Evolutionary conservation across 208 protist genomes (phyloP), one percentile per base, ranked within the genome.

Genomic region (Crithidia brevicula): DNA sequence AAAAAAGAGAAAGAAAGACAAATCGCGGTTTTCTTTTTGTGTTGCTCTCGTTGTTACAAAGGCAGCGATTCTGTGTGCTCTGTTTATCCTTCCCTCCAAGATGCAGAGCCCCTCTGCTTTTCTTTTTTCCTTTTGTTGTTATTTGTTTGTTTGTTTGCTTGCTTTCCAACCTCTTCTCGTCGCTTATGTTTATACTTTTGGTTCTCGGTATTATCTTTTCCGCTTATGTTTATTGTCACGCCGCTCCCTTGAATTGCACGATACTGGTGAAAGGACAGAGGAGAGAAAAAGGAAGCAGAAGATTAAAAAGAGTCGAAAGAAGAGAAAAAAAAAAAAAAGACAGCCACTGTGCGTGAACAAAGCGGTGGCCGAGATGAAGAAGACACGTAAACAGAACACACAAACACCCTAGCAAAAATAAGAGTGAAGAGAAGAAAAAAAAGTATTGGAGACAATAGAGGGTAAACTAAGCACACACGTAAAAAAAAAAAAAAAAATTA

Each of bases 301-400:
- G 15, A 40, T 40, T 40, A 7, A 7, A 40, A 40, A 16, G 36
- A 40, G 15, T 40, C 36, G 36, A 27, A 27, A 51, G 16, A 45
- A 45, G 7, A 51, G 13, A 51, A 18, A 20, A 51, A 51, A 51
- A 51, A 27, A 51, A 27, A 51, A 28, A 22, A 28, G 46, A 18
- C 10, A 51, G 23, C 18, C 18, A 11, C 20, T 20, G 23, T 45
- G 11, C 11, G 40, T 11, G 40, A n/a, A n/a, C n/a, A n/a, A n/a
- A n/a, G 40, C 13, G 16, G 40, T 16, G 16, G 40, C 40, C 16
- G 50, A 40, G 5, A 42, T 22, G 28, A 60, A 25, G 54, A 53
- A 68, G 30, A 61, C 30, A 63, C 59, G 46, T 42, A 73, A 73
- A 38, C 23, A 30, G 15, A 30, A 61, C 38, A 61, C 33, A 61